Percentiles rank a stretch among this genome's conserved stretches.
Conservation (phyloP, 2,329 filamentous ascomycete species). For the Colletotrichum salicis region DNA sequence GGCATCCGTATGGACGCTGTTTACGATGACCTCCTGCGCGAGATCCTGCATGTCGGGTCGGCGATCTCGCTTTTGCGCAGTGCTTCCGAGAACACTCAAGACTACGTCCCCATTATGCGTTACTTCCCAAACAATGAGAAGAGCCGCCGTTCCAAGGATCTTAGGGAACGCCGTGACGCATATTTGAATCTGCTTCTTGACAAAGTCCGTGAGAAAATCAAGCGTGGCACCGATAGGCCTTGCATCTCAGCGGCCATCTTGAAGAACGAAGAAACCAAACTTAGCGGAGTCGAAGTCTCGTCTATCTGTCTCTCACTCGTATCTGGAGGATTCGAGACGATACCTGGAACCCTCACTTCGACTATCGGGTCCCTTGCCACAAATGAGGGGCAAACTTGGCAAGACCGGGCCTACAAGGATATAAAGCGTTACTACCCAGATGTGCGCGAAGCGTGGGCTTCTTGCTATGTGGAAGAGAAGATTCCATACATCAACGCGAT, state of each 20-base stretch:
- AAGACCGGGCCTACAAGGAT: constrained; percentile 74
- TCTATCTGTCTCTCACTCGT: constrained; percentile 87
- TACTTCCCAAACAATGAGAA: constrained; percentile 64
- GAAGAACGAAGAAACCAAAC: constrained; percentile 57
- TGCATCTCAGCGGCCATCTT: constrained; percentile 64
- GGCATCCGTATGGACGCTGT: constrained; percentile 80
- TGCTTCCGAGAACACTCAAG: constrained; percentile 86
- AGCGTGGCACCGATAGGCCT: constrained; percentile 52
- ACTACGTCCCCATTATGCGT: constrained; percentile 82
- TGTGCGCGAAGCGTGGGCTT: constrained; percentile 76
- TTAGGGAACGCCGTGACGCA: constrained; percentile 74
- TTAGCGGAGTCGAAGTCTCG: constrained; percentile 73
- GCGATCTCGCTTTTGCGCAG: constrained; percentile 80
- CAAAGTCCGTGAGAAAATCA: constrained; percentile 56
- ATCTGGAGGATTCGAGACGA: constrained; percentile 82
- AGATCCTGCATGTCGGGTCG: constrained; percentile 81
- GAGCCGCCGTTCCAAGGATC: constrained; percentile 72
- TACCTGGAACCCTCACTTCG: constrained; percentile 83
- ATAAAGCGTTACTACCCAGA: constrained; percentile 78
- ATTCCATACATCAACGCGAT: constrained; percentile 81
- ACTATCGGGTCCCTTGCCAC: constrained; percentile 80
- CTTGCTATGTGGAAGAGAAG: constrained; percentile 78
- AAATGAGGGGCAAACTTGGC: constrained; percentile 74
- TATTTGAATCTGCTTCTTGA: constrained; percentile 75
- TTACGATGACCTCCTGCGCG: constrained; percentile 73